Evolutionary conservation across 768 basidiomycete species (phyloP), one percentile per base, ranked within the genome.

Genomic region (Phallus indusiatus): DNA sequence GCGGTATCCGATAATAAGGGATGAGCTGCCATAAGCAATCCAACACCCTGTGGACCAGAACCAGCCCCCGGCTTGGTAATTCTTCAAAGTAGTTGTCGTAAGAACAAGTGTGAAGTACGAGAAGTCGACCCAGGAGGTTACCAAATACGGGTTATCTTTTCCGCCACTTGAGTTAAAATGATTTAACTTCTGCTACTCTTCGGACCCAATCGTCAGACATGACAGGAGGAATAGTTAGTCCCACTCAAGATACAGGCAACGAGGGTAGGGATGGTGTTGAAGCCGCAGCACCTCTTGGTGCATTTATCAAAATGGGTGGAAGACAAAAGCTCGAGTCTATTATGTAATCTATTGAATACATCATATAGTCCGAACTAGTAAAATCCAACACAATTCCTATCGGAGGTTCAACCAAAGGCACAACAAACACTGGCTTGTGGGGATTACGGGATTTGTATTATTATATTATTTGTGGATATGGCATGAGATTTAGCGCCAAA

Each of bases 121-220:
- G 17, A 21, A 47, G n/a, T n/a, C 24, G 17, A 58, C 18, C 28
- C 24, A 20, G 33, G 0, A n/a, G 71, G 81, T 49, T 34, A 87
- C 91, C 81, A 93, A 84, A 75, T 95, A 94, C 0, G 91, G 92
- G 62, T 93, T 95, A 59, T 86, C 86, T 62, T 86, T 88, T 90
- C 88, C 0, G 88, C 84, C 0, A 95, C 90, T 55, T 88, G 80
- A 37, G n/a, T n/a, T n/a, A n/a, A n/a, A n/a, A n/a, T n/a, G 85
- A 79, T 70, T 88, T 91, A 12, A 93, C 90, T 61, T 96, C 95
- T 7, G 87, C 88, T 0, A 96, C 82, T 60, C 81, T 77, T 8
- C 83, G 81, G 0, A 82, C 75, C 5, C 92, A 69, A 62, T 90
- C 88, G 60, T 87, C 85, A 24, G 78, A 69, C 24, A 75, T 73